Conservation (phyloP, 192 early-diverging fungal species). For the Dispira parvispora region DNA sequence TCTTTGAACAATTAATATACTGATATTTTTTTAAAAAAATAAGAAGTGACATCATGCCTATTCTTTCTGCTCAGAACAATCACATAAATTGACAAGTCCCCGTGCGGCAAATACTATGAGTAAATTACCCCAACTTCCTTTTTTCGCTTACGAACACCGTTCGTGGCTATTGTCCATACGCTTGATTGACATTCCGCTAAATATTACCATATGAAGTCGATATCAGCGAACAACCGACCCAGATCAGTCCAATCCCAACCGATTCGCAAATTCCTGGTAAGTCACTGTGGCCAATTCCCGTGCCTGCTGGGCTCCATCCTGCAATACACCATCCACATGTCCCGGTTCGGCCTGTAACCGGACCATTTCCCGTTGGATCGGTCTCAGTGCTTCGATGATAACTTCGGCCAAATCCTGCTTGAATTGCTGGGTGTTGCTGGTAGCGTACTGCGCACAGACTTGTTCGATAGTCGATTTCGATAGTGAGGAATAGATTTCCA, state of each 20-base stretch:
- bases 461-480: conserved; percentile 17
- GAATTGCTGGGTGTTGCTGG: conserved; percentile 38
- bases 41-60: too few relatives aligned
- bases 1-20: too few relatives aligned
- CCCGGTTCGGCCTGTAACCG: conserved; percentile 36
- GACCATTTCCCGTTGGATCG: conserved; percentile 46
- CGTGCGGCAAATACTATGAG: too few relatives aligned
- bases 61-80: too few relatives aligned
- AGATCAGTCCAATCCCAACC: neutral
- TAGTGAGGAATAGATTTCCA: conserved; percentile 55
- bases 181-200: too few relatives aligned
- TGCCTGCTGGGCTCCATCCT: conserved; percentile 47
- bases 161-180: too few relatives aligned
- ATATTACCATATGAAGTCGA: too few relatives aligned
- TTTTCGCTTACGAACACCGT: too few relatives aligned
- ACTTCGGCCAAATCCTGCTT: conserved; percentile 59
- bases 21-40: too few relatives aligned
- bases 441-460: conserved; percentile 28
- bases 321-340: conserved; percentile 45
- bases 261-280: conserved; percentile 12
- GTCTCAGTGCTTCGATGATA: conserved; percentile 36
- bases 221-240: neutral
- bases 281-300: conserved; percentile 35
- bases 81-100: too few relatives aligned
- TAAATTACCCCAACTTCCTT: too few relatives aligned